phyloP scores from a whole-genome alignment of 441 rosid genomes.

The Erysimum cheiri region DNA sequence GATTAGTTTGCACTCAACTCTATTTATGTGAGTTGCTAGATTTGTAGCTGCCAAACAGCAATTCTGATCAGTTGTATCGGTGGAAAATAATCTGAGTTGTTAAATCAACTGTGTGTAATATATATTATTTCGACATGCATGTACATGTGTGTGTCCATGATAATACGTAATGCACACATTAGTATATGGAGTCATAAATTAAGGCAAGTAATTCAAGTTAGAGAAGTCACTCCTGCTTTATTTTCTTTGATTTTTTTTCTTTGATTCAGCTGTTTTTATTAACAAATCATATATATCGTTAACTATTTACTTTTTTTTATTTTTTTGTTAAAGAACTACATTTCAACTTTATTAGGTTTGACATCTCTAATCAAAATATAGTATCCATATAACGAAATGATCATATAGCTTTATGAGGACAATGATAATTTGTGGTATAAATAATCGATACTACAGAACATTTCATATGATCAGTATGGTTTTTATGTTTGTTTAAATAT shows the following conservation, averaged over 20 bases:
- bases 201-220: constrained; percentile 4
- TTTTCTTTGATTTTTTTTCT: neutral
- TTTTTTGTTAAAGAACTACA: too few relatives aligned
- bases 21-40: neutral
- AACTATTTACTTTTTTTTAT: neutral
- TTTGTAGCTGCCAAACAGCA: constrained; percentile 20
- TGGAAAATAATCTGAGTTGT: constrained; percentile 8
- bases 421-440: neutral
- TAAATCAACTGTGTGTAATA: neutral
- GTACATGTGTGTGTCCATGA: constrained; percentile 8
- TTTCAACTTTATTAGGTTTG: neutral
- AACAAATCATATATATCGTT: too few relatives aligned
- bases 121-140: neutral
- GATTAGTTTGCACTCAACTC: constrained; percentile 20
- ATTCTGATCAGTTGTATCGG: constrained; percentile 1
- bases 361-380: neutral
- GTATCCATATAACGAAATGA: neutral
- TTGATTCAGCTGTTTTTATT: neutral
- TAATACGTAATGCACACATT: constrained; percentile 14
- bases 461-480: neutral
- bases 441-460: neutral
- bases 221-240: neutral
- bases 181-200: neutral
- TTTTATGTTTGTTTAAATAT: neutral
- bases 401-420: neutral